Percentiles rank a stretch among this genome's conserved stretches.
These are phyloP conservation scores for Penicillium sp. DNA, from an alignment of 2,329 filamentous ascomycete genomes.

Conservation along the genomic window DNA sequence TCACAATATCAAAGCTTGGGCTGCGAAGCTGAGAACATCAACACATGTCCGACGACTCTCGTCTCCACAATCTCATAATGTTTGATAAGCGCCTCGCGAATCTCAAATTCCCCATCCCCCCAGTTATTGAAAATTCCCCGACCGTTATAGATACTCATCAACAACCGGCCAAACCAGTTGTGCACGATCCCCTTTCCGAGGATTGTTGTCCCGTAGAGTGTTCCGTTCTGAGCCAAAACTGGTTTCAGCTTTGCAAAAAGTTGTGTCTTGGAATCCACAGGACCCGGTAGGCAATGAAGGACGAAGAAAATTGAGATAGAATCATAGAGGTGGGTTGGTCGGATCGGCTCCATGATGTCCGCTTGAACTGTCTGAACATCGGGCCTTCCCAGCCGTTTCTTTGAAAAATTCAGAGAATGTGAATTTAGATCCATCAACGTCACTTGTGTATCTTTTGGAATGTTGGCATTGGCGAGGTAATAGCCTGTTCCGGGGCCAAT, in stretches of 20 bases:
- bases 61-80: background rate
- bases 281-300: conserved; percentile 45
- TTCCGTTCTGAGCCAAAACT: conserved; percentile 37
- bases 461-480: conserved; percentile 19
- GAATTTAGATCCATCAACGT: conserved; percentile 26
- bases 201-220: conserved; percentile 43
- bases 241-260: conserved; percentile 36
- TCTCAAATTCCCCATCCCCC: conserved; percentile 1
- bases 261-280: conserved; percentile 27
- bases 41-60: background rate
- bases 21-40: background rate
- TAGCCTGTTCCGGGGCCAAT: conserved; percentile 35
- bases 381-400: conserved; percentile 3
- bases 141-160: background rate
- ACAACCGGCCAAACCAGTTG: conserved; percentile 21
- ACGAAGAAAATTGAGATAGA: conserved; percentile 49
- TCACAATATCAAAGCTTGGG: background rate
- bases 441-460: conserved; percentile 14
- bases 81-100: background rate
- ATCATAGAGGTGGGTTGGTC: conserved; percentile 36
- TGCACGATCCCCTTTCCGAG: conserved; percentile 32
- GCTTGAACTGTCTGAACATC: conserved; percentile 32
- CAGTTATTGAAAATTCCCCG: background rate
- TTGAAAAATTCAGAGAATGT: background rate
- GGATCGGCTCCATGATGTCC: conserved; percentile 39